A percentile compares a stretch with the other conserved stretches of the same genome.
Conservation (phyloP, 2,329 filamentous ascomycete species). For the Cucurbitaria berberidis region DNA sequence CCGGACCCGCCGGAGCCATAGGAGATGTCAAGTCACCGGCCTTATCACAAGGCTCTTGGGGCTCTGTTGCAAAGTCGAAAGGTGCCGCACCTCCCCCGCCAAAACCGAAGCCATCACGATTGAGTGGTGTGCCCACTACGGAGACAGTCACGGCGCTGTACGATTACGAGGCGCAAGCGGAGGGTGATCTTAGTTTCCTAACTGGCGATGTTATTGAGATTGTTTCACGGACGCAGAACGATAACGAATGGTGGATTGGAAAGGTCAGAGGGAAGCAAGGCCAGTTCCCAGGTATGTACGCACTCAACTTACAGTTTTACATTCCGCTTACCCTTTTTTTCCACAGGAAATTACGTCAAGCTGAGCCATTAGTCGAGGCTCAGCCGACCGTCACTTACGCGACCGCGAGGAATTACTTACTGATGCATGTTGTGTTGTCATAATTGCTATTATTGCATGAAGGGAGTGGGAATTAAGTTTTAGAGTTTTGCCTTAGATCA, state of each 20-base stretch:
- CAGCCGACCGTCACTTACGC: neutral
- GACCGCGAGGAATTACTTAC: slow-evolving; percentile 20
- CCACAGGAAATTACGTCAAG: slow-evolving; percentile 51
- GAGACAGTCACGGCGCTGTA: slow-evolving; percentile 92
- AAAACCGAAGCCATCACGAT: slow-evolving; percentile 70
- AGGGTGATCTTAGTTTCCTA: slow-evolving; percentile 89
- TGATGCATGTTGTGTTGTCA: slow-evolving; percentile 3
- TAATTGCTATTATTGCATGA: slow-evolving; percentile 1
- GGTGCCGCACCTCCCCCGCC: slow-evolving; percentile 58
- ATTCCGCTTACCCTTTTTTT: slow-evolving; percentile 30
- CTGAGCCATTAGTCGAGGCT: slow-evolving; percentile 37
- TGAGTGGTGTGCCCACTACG: slow-evolving; percentile 68
- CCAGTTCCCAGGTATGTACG: slow-evolving; percentile 85
- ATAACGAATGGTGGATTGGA: slow-evolving; percentile 98
- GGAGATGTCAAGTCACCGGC: slow-evolving; percentile 35
- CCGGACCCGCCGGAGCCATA: slow-evolving; percentile 29
- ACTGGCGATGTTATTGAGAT: slow-evolving; percentile 93
- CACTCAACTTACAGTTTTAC: neutral
- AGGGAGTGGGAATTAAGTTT: neutral
- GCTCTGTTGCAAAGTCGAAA: slow-evolving; percentile 55
- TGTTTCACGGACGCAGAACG: slow-evolving; percentile 78
- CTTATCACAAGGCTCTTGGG: slow-evolving; percentile 48
- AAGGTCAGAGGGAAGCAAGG: slow-evolving; percentile 79
- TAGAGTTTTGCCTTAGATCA: neutral
- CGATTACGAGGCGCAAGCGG: slow-evolving; percentile 94